Percentiles rank a stretch among this genome's conserved stretches.
Conservation (phyloP, 1,139 yeast genomes). For the Trichomonascaceae sp. region DNA sequence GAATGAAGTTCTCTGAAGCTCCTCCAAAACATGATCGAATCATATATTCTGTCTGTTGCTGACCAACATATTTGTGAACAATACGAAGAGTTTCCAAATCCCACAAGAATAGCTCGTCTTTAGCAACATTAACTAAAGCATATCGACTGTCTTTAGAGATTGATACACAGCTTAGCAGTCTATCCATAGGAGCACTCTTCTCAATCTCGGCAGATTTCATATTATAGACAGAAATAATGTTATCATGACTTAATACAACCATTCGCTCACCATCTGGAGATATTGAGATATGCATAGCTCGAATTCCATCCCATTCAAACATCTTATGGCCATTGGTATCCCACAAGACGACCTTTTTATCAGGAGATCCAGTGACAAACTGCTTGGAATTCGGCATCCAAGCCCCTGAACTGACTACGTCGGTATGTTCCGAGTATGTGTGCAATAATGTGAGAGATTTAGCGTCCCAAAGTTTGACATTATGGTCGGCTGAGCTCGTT, state of each 20-base stretch:
- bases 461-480: slow-evolving; percentile 62
- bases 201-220: slow-evolving; percentile 31
- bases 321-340: slow-evolving; percentile 41
- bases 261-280: slow-evolving; percentile 58
- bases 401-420: slow-evolving; percentile 57
- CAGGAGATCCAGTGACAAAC: slow-evolving; percentile 74
- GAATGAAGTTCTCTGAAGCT: slow-evolving; percentile 57
- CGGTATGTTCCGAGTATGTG: slow-evolving; percentile 26
- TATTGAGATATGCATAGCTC: slow-evolving; percentile 67
- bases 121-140: slow-evolving; percentile 60
- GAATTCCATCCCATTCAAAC: slow-evolving; percentile 38
- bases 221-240: slow-evolving; percentile 47
- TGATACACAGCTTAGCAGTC: slow-evolving; percentile 44
- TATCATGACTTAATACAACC: slow-evolving; percentile 59
- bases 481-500: slow-evolving; percentile 63
- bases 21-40: slow-evolving; percentile 77
- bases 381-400: slow-evolving; percentile 61
- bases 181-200: slow-evolving; percentile 36
- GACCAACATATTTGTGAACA: slow-evolving; percentile 63
- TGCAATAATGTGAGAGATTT: slow-evolving; percentile 31
- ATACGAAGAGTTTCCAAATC: slow-evolving; percentile 47
- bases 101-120: slow-evolving; percentile 80
- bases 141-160: slow-evolving; percentile 41
- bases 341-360: slow-evolving; percentile 61
- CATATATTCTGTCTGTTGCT: slow-evolving; percentile 56